These are phyloP conservation scores for Spizellomyces punctatus DNA, from an alignment of 192 early-diverging fungal genomes.

Conservation along the genomic window DNA sequence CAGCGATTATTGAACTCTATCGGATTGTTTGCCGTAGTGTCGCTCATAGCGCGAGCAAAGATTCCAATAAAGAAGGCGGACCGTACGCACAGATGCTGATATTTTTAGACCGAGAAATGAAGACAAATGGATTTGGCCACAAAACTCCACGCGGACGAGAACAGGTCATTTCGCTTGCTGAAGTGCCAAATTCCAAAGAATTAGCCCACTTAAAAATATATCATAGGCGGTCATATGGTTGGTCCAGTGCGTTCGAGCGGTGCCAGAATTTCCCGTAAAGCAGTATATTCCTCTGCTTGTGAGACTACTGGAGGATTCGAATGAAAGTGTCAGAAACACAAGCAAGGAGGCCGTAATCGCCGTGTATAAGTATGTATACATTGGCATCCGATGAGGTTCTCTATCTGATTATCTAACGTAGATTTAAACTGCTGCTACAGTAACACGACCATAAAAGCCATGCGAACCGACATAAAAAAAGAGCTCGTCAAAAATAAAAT, in stretches of 20 bases:
- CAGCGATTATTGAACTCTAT: slow-evolving; percentile 10
- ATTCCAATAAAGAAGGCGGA: neutral
- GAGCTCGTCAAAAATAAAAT: slow-evolving; percentile 32
- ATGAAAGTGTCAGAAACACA: slow-evolving; percentile 19
- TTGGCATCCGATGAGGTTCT: neutral
- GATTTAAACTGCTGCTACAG: neutral
- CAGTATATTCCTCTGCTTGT: slow-evolving; percentile 20
- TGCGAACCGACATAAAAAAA: slow-evolving; percentile 20
- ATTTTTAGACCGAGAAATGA: slow-evolving; percentile 8
- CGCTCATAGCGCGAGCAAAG: neutral
- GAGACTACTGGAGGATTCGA: slow-evolving; percentile 24
- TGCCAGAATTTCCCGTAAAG: slow-evolving; percentile 8
- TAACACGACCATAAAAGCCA: neutral
- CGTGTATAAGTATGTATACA: slow-evolving; percentile 13
- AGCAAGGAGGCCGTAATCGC: slow-evolving; percentile 13
- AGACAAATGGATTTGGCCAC: slow-evolving; percentile 9
- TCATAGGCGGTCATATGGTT: neutral
- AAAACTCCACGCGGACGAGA: slow-evolving; percentile 11
- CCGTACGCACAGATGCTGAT: neutral
- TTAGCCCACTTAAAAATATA: too few species aligned
- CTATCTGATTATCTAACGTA: neutral
- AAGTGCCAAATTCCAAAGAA: neutral
- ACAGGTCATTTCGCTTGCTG: neutral
- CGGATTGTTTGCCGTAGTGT: neutral
- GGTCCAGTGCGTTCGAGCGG: neutral